These are phyloP conservation scores for Globisporangium mamillatum DNA, from an alignment of 352 stramenopile species.

Conservation along the genomic window DNA sequence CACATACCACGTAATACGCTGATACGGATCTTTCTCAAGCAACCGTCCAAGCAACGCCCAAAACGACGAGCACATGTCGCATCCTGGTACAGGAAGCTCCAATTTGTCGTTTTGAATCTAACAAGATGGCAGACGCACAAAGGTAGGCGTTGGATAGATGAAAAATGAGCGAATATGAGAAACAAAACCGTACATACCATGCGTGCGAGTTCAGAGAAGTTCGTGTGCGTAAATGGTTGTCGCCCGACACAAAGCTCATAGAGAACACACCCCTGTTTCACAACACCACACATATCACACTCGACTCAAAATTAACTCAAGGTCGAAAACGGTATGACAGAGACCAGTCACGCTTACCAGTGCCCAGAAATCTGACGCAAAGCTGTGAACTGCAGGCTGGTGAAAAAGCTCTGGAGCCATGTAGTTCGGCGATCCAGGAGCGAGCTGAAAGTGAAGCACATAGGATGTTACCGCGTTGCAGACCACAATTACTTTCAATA, in stretches of 20 bases:
- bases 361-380: constrained; percentile 88
- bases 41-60: constrained; percentile 52
- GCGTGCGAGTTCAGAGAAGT: constrained; percentile 65
- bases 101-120: constrained; percentile 72
- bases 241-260: constrained; percentile 69
- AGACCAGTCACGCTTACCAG: constrained; percentile 34
- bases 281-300: neutral
- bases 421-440: constrained; percentile 83
- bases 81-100: constrained; percentile 41
- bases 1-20: constrained; percentile 70
- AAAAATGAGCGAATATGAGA: neutral
- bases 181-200: constrained; percentile 35
- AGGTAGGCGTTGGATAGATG: neutral
- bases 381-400: constrained; percentile 79
- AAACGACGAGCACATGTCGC: constrained; percentile 54
- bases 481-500: neutral
- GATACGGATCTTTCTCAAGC: constrained; percentile 68
- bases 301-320: neutral
- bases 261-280: constrained; percentile 67
- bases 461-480: neutral
- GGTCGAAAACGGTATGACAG: neutral
- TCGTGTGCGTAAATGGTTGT: constrained; percentile 70
- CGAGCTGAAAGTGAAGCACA: constrained; percentile 27
- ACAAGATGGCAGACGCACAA: constrained; percentile 4
- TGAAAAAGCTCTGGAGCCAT: constrained; percentile 93